phyloP scores from a whole-genome alignment of 1,139 yeast species.

The Geotrichum candidum region DNA sequence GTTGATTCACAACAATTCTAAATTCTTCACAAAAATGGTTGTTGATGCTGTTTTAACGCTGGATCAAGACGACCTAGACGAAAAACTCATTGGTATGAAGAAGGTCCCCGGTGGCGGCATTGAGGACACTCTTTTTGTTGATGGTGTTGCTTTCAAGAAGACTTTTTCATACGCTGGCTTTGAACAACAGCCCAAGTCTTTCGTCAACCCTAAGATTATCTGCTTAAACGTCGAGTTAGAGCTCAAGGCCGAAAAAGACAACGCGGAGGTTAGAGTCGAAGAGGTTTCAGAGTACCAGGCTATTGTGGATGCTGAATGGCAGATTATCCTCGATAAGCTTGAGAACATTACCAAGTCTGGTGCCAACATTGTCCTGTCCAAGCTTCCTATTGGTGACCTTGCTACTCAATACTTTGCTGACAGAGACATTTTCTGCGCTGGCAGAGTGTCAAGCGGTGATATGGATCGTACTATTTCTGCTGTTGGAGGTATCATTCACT shows the following conservation, averaged over 20 bases:
- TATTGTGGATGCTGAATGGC: conserved; percentile 98
- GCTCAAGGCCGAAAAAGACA: conserved; percentile 95
- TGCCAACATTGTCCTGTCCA: conserved; percentile 87
- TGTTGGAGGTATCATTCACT: conserved; percentile 87
- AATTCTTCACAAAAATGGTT: conserved; percentile 89
- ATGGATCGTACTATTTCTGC: conserved; percentile 90
- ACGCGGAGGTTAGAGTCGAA: conserved; percentile 97
- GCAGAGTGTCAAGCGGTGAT: conserved; percentile 84
- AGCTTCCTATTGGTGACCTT: conserved; percentile 94
- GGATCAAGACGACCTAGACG: conserved; percentile 81
- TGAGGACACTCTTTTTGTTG: conserved; percentile 82
- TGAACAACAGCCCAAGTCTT: conserved; percentile 93
- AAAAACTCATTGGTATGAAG: conserved; percentile 85
- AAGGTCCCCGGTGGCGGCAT: conserved; percentile 95
- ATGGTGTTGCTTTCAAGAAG: conserved; percentile 96
- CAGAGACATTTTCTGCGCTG: conserved; percentile 93
- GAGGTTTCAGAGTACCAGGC: conserved; percentile 92
- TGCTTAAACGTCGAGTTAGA: conserved; percentile 89
- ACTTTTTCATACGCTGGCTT: conserved; percentile 97
- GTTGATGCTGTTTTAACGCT: conserved; percentile 89
- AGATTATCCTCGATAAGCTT: conserved; percentile 79
- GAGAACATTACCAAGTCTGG: conserved; percentile 79
- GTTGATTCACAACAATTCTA: conserved; percentile 78
- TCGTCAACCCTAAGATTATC: conserved; percentile 72
- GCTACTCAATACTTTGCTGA: conserved; percentile 98